phyloP scores from a whole-genome alignment of 306 rosid genomes.

The Begonia fuchsioides region DNA sequence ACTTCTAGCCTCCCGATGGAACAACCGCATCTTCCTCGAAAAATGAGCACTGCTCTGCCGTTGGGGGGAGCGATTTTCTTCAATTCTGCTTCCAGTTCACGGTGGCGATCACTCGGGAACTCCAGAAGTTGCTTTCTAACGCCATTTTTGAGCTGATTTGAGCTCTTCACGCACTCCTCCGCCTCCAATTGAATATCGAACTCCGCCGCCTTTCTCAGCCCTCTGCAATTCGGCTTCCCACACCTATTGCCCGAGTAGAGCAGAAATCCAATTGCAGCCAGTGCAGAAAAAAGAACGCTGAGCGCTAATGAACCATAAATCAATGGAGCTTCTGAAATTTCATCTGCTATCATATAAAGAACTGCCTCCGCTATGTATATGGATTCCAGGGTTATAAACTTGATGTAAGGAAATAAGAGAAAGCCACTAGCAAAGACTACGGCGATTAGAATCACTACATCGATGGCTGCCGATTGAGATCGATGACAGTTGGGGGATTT shows the following conservation, averaged over 20 bases:
- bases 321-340: conserved; percentile 50
- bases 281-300: conserved; percentile 39
- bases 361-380: conserved; percentile 18
- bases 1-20: conserved; percentile 94
- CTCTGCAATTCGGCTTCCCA: conserved; percentile 76
- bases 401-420: conserved; percentile 50
- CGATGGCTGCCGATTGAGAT: conserved; percentile 65
- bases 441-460: conserved; percentile 55
- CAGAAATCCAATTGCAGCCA: conserved; percentile 62
- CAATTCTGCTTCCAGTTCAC: conserved; percentile 84
- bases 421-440: conserved; percentile 53
- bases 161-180: conserved; percentile 86
- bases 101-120: conserved; percentile 75
- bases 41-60: conserved; percentile 77
- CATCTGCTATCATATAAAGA: conserved; percentile 42
- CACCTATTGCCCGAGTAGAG: conserved; percentile 50
- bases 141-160: conserved; percentile 28
- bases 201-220: conserved; percentile 67
- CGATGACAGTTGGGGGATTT: conserved; percentile 48
- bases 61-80: conserved; percentile 93
- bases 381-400: conserved; percentile 21
- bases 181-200: conserved; percentile 92
- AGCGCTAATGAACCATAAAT: conserved; percentile 54
- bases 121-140: conserved; percentile 69
- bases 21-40: conserved; percentile 90